phyloP scores from a whole-genome alignment of 305 asterid genomes.

The Fraxinus sp. region DNA sequence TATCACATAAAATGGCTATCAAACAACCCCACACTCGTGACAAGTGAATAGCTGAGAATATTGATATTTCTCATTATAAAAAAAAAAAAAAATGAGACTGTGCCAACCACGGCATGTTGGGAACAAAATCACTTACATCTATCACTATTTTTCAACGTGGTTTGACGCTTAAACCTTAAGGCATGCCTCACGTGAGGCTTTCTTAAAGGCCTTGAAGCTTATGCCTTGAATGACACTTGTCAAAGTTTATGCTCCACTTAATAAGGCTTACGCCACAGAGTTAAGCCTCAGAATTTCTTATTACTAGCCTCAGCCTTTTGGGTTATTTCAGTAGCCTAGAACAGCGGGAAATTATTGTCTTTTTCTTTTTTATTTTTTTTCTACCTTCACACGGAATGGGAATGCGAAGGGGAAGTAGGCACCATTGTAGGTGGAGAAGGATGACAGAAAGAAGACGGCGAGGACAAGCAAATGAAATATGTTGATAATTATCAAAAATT shows the following conservation, averaged over 20 bases:
- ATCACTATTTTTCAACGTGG: neutral
- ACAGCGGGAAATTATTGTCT: neutral
- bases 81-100: neutral
- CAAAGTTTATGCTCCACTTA: neutral
- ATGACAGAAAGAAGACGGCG: neutral
- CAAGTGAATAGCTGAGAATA: neutral
- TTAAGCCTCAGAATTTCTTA: neutral
- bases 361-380: neutral
- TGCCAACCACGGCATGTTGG: neutral
- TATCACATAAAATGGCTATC: neutral
- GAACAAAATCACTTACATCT: neutral
- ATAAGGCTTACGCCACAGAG: neutral
- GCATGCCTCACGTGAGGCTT: neutral
- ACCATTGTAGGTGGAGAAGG: neutral
- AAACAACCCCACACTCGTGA: neutral
- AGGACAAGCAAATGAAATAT: neutral
- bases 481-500: neutral
- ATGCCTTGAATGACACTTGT: neutral
- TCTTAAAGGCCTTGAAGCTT: neutral
- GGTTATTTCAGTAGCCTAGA: neutral
- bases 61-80: neutral
- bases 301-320: neutral
- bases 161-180: neutral
- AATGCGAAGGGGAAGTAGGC: neutral
- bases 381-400: neutral